These are phyloP conservation scores for Linnemannia exigua DNA, from an alignment of 192 early-diverging fungal species.

Conservation along the genomic window DNA sequence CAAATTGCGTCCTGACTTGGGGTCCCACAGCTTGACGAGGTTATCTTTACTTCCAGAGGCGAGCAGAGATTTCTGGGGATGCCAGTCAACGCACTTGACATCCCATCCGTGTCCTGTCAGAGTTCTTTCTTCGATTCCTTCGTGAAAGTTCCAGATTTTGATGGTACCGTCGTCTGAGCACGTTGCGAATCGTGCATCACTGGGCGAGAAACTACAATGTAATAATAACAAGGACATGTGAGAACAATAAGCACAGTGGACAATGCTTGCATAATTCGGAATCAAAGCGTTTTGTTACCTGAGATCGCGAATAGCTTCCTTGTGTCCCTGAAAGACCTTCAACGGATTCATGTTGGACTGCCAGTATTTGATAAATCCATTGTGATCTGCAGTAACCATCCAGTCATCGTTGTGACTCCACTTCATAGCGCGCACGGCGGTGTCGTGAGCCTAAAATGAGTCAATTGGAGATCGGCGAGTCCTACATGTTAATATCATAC, in stretches of 20 bases:
- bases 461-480: not conserved
- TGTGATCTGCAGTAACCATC: conserved; percentile 94
- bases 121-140: conserved; percentile 82
- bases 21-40: conserved; percentile 98
- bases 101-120: conserved; percentile 96
- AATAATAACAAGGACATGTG: not conserved
- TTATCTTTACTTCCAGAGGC: conserved; percentile 98
- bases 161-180: conserved; percentile 96
- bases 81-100: conserved; percentile 98
- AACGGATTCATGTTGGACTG: conserved; percentile 96
- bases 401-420: conserved; percentile 98
- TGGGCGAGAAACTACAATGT: conserved; percentile 84
- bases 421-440: conserved; percentile 93
- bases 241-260: too few species aligned
- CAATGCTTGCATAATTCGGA: not conserved
- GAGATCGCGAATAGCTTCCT: conserved; percentile 90
- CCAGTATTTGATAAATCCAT: conserved; percentile 98
- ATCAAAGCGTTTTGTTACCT: conserved; percentile 58
- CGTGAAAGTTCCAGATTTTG: conserved; percentile 97
- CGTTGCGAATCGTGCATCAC: conserved; percentile 93
- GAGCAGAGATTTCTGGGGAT: conserved; percentile 92
- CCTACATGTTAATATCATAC: not conserved
- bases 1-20: conserved; percentile 87
- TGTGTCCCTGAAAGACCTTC: conserved; percentile 89
- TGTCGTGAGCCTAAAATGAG: conserved; percentile 84